Conservation (phyloP, 441 rosid species). For the Syzygium syzygioides region DNA sequence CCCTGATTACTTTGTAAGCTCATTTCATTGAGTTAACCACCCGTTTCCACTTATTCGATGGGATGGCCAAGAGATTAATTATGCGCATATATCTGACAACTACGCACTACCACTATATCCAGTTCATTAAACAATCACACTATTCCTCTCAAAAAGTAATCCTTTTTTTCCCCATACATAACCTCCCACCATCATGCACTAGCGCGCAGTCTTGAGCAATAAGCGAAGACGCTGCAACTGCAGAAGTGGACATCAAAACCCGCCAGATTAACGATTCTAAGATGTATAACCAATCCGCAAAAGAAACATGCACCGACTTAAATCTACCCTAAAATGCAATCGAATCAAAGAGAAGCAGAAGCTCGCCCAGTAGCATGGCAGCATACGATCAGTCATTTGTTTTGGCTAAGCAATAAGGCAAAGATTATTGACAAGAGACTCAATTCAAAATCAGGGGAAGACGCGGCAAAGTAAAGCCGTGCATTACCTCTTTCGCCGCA, state of each 20-base stretch:
- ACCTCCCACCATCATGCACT: neutral
- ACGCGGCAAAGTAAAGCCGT: neutral
- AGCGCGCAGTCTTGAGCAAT: neutral
- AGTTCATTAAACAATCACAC: neutral
- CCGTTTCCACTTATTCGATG: neutral
- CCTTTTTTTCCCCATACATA: neutral
- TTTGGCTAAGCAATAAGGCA: neutral
- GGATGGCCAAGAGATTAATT: neutral
- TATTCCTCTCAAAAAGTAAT: neutral
- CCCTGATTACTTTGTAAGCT: neutral
- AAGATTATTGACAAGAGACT: neutral
- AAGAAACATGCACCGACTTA: neutral
- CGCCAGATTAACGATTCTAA: too few species aligned
- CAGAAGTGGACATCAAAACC: neutral
- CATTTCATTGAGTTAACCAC: neutral
- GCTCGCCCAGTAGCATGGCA: neutral
- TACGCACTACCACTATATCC: neutral
- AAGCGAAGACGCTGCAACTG: neutral
- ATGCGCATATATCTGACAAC: neutral
- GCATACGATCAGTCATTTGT: too few species aligned
- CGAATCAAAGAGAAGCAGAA: neutral
- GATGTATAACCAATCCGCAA: too few species aligned
- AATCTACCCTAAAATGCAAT: neutral
- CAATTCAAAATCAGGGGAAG: neutral
- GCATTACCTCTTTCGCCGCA: constrained; percentile 38